These are phyloP conservation scores for Paulownia fortunei DNA, from an alignment of 257 asterid species.

Conservation along the genomic window DNA sequence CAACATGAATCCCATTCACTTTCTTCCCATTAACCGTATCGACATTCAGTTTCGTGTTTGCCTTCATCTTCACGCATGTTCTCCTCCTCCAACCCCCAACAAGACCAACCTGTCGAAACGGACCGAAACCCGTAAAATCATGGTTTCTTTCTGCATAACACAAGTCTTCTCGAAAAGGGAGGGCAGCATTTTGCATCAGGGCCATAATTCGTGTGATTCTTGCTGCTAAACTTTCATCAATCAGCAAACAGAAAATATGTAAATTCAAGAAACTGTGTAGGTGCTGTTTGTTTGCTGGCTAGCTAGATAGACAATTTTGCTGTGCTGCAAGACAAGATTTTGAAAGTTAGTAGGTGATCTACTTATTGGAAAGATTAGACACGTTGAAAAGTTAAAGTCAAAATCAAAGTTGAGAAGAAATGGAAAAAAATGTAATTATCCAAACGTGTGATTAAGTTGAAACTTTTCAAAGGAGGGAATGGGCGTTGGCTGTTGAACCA, in stretches of 20 bases:
- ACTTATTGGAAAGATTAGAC: slow-evolving; percentile 13
- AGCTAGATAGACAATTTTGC: background rate
- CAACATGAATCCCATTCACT: slow-evolving; percentile 56
- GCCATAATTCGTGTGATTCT: slow-evolving; percentile 25
- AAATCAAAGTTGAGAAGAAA: slow-evolving; percentile 22
- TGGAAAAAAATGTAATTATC: background rate
- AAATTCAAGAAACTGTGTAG: background rate
- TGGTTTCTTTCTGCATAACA: background rate
- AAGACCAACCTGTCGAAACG: background rate
- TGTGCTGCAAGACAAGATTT: background rate
- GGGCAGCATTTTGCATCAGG: slow-evolving; percentile 16
- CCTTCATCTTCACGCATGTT: slow-evolving; percentile 37
- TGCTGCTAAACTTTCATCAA: slow-evolving; percentile 2
- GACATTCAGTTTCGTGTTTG: slow-evolving; percentile 27
- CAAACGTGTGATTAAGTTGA: slow-evolving; percentile 35
- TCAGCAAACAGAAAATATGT: background rate
- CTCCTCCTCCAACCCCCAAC: background rate
- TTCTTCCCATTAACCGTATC: slow-evolving; percentile 55
- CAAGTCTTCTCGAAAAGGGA: background rate
- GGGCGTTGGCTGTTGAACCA: slow-evolving; percentile 38
- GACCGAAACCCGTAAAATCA: background rate
- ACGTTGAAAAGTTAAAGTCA: slow-evolving; percentile 2
- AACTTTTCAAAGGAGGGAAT: background rate
- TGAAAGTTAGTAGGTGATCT: slow-evolving; percentile 35
- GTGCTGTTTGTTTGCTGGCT: background rate